Evolutionary conservation across 768 basidiomycete genomes (phyloP).

Genomic region (Lentinus tigrinus): DNA sequence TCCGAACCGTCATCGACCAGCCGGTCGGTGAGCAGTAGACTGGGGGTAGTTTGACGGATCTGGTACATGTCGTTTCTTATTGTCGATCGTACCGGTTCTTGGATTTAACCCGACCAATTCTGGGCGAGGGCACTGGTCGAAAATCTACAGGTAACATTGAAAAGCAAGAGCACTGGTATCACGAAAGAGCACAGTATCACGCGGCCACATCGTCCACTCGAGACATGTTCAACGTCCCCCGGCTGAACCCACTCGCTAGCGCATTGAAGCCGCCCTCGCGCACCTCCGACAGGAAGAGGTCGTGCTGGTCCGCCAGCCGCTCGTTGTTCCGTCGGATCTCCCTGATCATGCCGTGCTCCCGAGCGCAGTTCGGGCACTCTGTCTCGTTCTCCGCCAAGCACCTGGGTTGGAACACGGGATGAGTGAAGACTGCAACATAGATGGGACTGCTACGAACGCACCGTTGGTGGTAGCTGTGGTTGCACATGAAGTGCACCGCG

Average conservation of each 20-base stretch:
- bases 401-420: slow-evolving; percentile 36
- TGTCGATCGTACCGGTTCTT: too few species aligned
- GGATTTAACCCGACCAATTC: too few species aligned
- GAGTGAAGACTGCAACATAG: neutral
- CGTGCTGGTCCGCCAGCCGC: slow-evolving; percentile 77
- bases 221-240: slow-evolving; percentile 52
- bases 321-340: slow-evolving; percentile 90
- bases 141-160: neutral
- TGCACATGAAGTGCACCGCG: slow-evolving; percentile 96
- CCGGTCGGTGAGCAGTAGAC: too few species aligned
- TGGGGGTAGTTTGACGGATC: too few species aligned
- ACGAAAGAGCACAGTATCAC: neutral
- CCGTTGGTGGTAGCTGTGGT: slow-evolving; percentile 96
- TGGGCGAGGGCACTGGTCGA: too few species aligned
- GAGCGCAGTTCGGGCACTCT: slow-evolving; percentile 87
- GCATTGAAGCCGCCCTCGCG: slow-evolving; percentile 67
- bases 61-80: too few species aligned
- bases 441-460: slow-evolving; percentile 29
- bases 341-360: slow-evolving; percentile 83
- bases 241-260: slow-evolving; percentile 67
- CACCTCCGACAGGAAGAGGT: slow-evolving; percentile 75
- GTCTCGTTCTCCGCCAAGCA: slow-evolving; percentile 88
- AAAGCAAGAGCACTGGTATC: neutral
- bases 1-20: too few species aligned
- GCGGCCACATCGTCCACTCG: slow-evolving; percentile 26